Evolutionary conservation across 2,329 filamentous ascomycete species (phyloP).

Genomic region (Chaetomiaceae sp.): DNA sequence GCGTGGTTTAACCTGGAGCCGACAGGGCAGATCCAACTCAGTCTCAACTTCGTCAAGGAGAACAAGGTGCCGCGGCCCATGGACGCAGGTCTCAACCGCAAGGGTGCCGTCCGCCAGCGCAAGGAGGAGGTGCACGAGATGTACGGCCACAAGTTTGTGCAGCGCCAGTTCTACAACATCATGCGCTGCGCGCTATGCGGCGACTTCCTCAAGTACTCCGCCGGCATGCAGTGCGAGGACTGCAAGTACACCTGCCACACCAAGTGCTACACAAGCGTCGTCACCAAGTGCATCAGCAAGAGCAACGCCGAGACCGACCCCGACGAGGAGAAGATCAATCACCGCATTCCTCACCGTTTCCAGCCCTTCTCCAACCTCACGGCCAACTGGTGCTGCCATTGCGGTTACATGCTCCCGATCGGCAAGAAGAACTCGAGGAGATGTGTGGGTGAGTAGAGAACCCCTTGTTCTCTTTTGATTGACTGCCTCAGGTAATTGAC

Average conservation of each 20-base stretch:
- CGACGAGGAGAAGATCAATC: constrained; percentile 99
- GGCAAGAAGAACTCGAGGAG: constrained; percentile 93
- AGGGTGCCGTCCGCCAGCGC: constrained; percentile 92
- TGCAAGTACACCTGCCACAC: constrained; percentile 99
- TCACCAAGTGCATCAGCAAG: constrained; percentile 99
- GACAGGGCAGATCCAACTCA: constrained; percentile 85
- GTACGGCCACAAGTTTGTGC: constrained; percentile 98
- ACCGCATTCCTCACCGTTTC: constrained; percentile 96
- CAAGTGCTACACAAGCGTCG: constrained; percentile 93
- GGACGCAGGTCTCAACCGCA: constrained; percentile 86
- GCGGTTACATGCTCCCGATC: constrained; percentile 90
- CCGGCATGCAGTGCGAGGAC: constrained; percentile 98
- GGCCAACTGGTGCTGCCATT: constrained; percentile 99
- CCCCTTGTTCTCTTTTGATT: neutral
- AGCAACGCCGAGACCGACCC: constrained; percentile 97
- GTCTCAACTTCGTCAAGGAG: constrained; percentile 88
- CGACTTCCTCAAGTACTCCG: constrained; percentile 97
- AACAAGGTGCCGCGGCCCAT: constrained; percentile 76
- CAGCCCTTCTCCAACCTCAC: constrained; percentile 95
- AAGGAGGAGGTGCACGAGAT: constrained; percentile 99
- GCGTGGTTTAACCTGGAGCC: constrained; percentile 97
- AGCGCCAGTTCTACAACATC: constrained; percentile 99
- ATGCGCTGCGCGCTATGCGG: constrained; percentile 98
- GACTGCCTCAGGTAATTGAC: neutral
- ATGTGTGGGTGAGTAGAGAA: constrained; percentile 64